Base-by-base conservation (phyloP, 441 rosid species). In the Populus tomentosa region DNA sequence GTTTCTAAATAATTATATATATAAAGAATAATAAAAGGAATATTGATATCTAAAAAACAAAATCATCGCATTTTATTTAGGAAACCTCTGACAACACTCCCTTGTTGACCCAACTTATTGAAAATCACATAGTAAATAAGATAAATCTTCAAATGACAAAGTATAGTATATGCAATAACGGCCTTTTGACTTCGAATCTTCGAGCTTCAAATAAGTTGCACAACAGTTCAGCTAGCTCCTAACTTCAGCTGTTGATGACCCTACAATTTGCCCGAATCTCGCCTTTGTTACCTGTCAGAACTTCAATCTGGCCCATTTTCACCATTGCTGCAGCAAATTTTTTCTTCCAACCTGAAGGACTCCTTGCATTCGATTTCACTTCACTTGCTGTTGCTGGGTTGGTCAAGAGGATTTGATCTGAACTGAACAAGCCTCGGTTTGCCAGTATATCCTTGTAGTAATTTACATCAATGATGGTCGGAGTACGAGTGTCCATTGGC, bases 291-390 rank as follows among this genome's bases (percentile, higher is more conserved):
- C 92, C 93, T 0, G 85, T 88, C 71, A 66, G 26, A 24, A 89
- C 89, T 13, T 80, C 87, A 36, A 92, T 72, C 14, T 74, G 82
- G 56, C 93, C 94, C 94, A 93, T 90, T 83, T 93, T 93, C 33
- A 87, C 86, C 90, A 93, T 93, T 1, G 94, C 87, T 20, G 85
- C 86, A 21, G 81, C 88, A 72, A 93, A 91, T 53, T 87, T 87
- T 3, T 14, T 73, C 72, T 28, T 79, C 87, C 90, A 87, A 13
- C 16, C 69, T 24, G 8, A 42, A 7, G 83, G 78, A 76, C 72
- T 78, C 36, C 30, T 42, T 20, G 84, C 84, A 72, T 85, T 80
- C 46, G 74, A 78, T 6, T 1, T 65, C 30, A 86, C 90, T 71
- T 81, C 82, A 23, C 62, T 35, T 21, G 86, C 84, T 9, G 89